Base-by-base conservation (phyloP, 1,139 yeast genomes). In the Suhomyces bolitotheri region DNA sequence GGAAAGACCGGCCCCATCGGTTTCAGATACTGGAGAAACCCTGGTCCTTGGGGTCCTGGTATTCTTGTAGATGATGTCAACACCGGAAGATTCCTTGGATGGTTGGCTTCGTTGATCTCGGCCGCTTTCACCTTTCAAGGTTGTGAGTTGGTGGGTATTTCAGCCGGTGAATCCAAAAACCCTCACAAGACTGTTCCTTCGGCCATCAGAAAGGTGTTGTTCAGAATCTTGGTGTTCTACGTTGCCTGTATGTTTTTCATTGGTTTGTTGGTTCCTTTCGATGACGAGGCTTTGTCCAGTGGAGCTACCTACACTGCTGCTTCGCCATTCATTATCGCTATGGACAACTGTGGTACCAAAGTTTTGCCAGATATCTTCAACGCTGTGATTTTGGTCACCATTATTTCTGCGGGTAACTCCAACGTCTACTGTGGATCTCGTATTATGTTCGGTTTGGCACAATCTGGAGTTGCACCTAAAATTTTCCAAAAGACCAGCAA, bases 11-110 rank as follows among this genome's bases (percentile, higher is more conserved):
- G 89, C 12, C 84, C 89, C 11, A 75, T 85, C 30, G 95, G 92
- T 6, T 84, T 83, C 70, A 73, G 89, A 58, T 88, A 89, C 66
- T 90, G 97, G 97, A 79, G 90, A 61, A 66, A 89, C 54, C 96
- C 96, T 3, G 96, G 96, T 35, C 82, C 96, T 2, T 87, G 76
- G 80, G 89, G 87, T 44, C 73, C 81, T 7, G 88, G 87, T 29
- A 63, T 71, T 38, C 64, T 70, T 12, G 62, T 66, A 17, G 39
- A 49, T 22, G 62, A 71, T 45, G 59, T 64, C 25, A 68, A 73
- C 50, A 72, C 80, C 19, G 84, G 70, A 35, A 67, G 80, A 48
- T 81, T 82, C 51, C 66, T 80, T 39, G 87, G 84, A 28, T 80
- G 85, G 84, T 74, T 68, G 57, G 68, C 80, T 46, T 65, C 79